phyloP scores from a whole-genome alignment of 2,329 filamentous ascomycete genomes.

The Boeremia lycopersici region DNA sequence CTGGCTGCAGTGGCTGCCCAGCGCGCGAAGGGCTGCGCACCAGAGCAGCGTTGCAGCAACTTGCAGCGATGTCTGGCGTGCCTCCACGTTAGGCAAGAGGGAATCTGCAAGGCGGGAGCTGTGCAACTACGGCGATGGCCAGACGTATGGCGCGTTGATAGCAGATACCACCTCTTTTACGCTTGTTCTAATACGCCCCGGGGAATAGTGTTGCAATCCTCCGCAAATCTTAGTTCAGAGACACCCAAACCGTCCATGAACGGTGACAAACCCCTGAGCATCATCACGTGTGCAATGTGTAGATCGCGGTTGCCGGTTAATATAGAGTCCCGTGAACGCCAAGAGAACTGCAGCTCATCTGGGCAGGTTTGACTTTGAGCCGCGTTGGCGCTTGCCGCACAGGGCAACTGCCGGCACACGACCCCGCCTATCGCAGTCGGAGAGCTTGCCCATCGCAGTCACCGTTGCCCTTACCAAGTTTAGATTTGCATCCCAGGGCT shows the following conservation, averaged over 20 bases:
- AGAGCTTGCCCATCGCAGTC: constrained; percentile 11
- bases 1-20: neutral
- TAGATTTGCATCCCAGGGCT: neutral
- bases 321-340: neutral
- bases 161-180: no score
- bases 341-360: neutral
- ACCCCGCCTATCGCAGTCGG: constrained; percentile 14
- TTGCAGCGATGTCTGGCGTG: neutral
- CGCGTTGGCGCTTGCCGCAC: constrained; percentile 10
- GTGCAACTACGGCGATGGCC: neutral
- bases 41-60: no score
- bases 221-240: neutral
- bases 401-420: constrained; percentile 1
- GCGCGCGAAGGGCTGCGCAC: neutral
- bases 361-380: neutral
- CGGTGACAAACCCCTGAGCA: neutral
- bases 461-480: constrained; percentile 1
- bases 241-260: neutral
- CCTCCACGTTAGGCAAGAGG: neutral
- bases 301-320: neutral
- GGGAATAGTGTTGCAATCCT: neutral
- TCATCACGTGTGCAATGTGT: neutral
- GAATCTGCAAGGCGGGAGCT: neutral
- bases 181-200: no score
- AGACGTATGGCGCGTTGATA: no score